Evolutionary conservation across 768 basidiomycete genomes (phyloP), one percentile per base, ranked within the genome.

Genomic region (Pholiota microspora): DNA sequence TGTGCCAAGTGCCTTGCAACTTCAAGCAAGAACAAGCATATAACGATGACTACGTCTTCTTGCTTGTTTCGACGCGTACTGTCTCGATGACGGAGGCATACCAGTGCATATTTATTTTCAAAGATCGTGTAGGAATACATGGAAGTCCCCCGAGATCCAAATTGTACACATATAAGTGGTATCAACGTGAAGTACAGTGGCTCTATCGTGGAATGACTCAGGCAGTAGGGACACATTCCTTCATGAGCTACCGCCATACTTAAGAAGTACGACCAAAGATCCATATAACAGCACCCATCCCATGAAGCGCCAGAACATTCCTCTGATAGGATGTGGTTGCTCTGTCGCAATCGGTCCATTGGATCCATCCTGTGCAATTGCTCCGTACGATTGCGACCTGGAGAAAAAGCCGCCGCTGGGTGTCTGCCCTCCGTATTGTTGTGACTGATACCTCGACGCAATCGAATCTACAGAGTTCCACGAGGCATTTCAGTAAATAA

Each of bases 211-310:
- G n/a, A n/a, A n/a, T n/a, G n/a, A n/a, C n/a, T n/a, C n/a, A n/a
- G n/a, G n/a, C n/a, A n/a, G n/a, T n/a, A n/a, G n/a, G n/a, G n/a
- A n/a, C n/a, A n/a, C n/a, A n/a, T n/a, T n/a, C n/a, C n/a, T n/a
- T n/a, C n/a, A n/a, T n/a, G n/a, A n/a, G n/a, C n/a, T 28, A 34
- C 45, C 46, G 13, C 61, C 61, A 13, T 62, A 62, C 54, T 62
- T 59, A 44, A 62, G 45, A 23, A 62, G 51, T 6, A 62, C 51
- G 40, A 62, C 61, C 25, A 62, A 53, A 9, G 58, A 54, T 13
- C 55, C 61, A 25, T 62, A 62, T 5, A 62, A 40, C 15, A 53
- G 54, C 21, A 62, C 2, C 49, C 55, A 57, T 18, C 55, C 56
- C 16, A 59, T 6, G 35, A 59, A 54, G 16, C 56, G 50, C 61